Base-by-base conservation (phyloP, 345 rosid species). In the Eucalyptus regnans region DNA sequence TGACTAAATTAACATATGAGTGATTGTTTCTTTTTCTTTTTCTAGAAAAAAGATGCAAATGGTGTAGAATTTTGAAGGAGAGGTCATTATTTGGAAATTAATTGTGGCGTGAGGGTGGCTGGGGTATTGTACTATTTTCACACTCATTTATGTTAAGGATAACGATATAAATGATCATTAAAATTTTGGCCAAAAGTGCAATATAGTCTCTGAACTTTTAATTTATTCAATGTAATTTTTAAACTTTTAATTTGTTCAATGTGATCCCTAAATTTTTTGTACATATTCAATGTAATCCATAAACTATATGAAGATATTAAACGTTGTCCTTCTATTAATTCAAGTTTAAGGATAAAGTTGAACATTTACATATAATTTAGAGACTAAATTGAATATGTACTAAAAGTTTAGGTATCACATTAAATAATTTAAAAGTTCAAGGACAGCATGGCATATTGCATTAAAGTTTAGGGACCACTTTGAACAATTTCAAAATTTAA, bases 391-490 rank as follows among this genome's bases (percentile, higher is more conserved):
- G 29, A 56, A 56, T 3, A 1, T 56, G 8, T 56, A 56, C 27
- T 23, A 8, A 56, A 56, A 56, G 12, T 23, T 2, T 23, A 56
- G 6, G 5, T 4, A 23, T 5, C 62, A 23, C 5, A 23, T 56
- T 56, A 29, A 56, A 23, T 56, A 56, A 56, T 56, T 56, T 56
- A 23, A 56, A 56, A 56, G 12, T 56, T 56, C 29, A 8, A 56
- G 0, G 1, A 56, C 12, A 5, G 5, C 0, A 56, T 56, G 25
- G 6, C 62, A 4, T 0, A 25, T 23, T 56, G 3, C 12, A 0
- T 22, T 56, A 56, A 22, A 56, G 1, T 56, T 56, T 9, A 9
- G 6, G 29, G 29, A 56, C 6, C 29, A 56, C 11, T 22, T 56
- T 23, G 12, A 56, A 56, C 29, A 56, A 56, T 22, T 56, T 56